Conservation (phyloP, 176 grass and related monocot genomes). For the Oryza glaberrima region DNA sequence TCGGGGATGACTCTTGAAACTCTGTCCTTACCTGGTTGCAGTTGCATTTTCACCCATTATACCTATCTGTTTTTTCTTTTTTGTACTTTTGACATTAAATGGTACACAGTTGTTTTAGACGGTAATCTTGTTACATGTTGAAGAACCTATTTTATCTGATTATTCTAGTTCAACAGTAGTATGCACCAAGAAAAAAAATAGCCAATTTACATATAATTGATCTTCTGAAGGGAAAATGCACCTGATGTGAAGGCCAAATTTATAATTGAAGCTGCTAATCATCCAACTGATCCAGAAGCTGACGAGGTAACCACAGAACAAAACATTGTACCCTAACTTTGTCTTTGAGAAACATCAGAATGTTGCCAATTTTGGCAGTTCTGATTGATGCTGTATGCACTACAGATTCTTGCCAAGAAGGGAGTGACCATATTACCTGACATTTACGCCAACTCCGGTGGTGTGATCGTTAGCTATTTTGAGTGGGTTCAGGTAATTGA, state of each 20-base stretch:
- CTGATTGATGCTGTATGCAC: slow-evolving; percentile 13
- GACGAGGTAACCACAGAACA: slow-evolving; percentile 67
- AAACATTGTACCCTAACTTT: background rate
- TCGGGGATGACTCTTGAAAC: background rate
- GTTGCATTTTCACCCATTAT: background rate
- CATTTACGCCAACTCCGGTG: slow-evolving; percentile 94
- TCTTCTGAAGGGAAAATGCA: slow-evolving; percentile 82
- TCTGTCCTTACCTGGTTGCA: background rate
- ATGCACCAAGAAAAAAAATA: slow-evolving; percentile 7
- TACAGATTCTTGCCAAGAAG: slow-evolving; percentile 87
- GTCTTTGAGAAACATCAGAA: slow-evolving; percentile 12
- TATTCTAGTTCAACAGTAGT: background rate
- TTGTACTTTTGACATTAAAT: background rate
- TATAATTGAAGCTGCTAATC: slow-evolving; percentile 95
- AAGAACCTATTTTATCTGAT: background rate
- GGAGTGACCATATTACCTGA: slow-evolving; percentile 85
- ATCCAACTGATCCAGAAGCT: slow-evolving; percentile 96
- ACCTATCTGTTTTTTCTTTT: background rate
- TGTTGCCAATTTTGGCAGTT: background rate
- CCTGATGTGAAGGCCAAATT: slow-evolving; percentile 89
- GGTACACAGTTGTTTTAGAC: background rate
- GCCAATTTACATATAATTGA: slow-evolving; percentile 18
- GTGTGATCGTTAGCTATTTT: slow-evolving; percentile 96
- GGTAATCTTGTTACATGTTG: background rate
- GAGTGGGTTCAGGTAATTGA: slow-evolving; percentile 98